Base-by-base conservation (phyloP, 108 stramenopile species). In the Fragilaria crotonensis region DNA sequence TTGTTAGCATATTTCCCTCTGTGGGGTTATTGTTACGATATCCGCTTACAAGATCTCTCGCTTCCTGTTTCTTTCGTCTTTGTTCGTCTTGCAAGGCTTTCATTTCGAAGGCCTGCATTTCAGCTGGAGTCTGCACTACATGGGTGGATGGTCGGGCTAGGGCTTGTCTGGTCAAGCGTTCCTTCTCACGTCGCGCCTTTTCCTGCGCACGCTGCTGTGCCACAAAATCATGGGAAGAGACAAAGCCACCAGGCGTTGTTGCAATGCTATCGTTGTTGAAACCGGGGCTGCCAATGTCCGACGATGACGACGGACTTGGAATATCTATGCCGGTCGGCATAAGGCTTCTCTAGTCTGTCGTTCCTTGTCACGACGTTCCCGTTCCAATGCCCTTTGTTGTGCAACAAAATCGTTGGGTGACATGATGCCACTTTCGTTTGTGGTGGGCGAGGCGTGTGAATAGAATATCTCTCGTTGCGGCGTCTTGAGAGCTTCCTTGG, bases 1-100 rank as follows among this genome's bases (percentile, higher is more conserved):
- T 41, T 41, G 36, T 41, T 11, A 41, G 36, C 36, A 41, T 41
- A 41, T 41, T 41, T 41, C 36, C 36, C 36, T 41, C 36, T 41
- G 36, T 41, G 7, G 36, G 36, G 14, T 41, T 41, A 14, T 41
- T 41, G 36, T 41, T 41, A 11, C 36, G 7, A 14, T 41, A 41
- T 7, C 36, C 14, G 11, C 36, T 41, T 41, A 41, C 36, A 41
- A 41, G 36, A 41, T 41, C 14, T 11, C 36, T 7, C 14, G 36
- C 36, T 41, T 41, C 36, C 14, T 41, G 36, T 14, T 11, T 41
- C 36, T 41, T 41, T 7, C 36, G 36, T 14, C 36, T 41, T 41
- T 41, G 36, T 14, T 41, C 36, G 7, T 41, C 36, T 41, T 41
- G 36, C 36, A 41, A 41, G 14, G 11, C 14, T 41, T 41, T 41